phyloP scores from a whole-genome alignment of 352 stramenopile genomes.

The Globisporangium mamillatum region DNA sequence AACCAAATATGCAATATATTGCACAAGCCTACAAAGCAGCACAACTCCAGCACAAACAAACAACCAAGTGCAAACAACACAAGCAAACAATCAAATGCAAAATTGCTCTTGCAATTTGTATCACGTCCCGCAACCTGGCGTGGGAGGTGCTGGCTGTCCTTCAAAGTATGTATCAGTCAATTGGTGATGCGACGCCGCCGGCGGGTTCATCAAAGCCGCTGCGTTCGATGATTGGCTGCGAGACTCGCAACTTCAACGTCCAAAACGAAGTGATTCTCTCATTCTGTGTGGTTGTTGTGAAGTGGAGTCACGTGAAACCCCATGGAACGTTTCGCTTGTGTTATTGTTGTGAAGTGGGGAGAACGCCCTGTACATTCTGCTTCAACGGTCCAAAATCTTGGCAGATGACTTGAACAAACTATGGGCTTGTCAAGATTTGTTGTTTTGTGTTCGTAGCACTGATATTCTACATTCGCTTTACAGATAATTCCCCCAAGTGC shows the following conservation, averaged over 20 bases:
- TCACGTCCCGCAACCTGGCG: background rate
- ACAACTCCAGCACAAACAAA: background rate
- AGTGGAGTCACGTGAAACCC: no score
- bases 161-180: background rate
- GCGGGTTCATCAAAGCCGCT: background rate
- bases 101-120: background rate
- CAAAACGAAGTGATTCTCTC: conserved; percentile 2
- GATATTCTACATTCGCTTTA: no score
- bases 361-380: no score
- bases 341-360: no score
- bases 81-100: background rate
- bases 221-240: conserved; percentile 1
- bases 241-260: conserved; percentile 6
- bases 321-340: no score
- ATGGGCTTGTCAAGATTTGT: no score
- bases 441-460: no score
- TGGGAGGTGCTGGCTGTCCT: background rate
- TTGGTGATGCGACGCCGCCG: background rate
- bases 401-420: no score
- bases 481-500: no score
- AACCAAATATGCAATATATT: no score
- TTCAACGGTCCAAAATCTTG: no score
- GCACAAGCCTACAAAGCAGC: background rate
- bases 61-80: background rate
- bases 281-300: background rate